phyloP scores from a whole-genome alignment of 2,329 filamentous ascomycete genomes.

The Ascomycota sp. region DNA sequence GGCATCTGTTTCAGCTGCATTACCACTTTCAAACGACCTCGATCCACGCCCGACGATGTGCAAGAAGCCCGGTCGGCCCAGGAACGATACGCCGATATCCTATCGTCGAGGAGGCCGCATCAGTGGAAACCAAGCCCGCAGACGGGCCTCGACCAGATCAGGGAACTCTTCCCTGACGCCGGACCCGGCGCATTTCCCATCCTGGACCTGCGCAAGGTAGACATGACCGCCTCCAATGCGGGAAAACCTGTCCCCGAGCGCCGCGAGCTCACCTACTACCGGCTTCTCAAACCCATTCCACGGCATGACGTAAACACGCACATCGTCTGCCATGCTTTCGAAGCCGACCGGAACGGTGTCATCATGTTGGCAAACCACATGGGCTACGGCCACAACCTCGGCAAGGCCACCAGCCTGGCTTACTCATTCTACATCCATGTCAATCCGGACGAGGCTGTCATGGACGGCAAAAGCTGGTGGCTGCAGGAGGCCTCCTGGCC shows the following conservation, averaged over 20 bases:
- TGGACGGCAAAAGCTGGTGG: conserved; percentile 28
- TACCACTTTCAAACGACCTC: conserved; percentile 26
- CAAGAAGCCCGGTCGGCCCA: conserved; percentile 19
- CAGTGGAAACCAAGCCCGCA: conserved; percentile 24
- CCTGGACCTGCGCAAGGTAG: conserved; percentile 31
- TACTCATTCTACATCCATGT: conserved; percentile 31
- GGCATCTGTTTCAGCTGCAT: conserved; percentile 27
- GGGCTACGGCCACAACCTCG: conserved; percentile 20
- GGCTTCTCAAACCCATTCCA: conserved; percentile 21
- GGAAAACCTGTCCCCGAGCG: conserved; percentile 19
- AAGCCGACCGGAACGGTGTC: conserved; percentile 30
- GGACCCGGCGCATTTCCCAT: conserved; percentile 23
- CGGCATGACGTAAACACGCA: conserved; percentile 20
- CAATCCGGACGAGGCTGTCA: conserved; percentile 23
- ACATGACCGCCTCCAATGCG: conserved; percentile 23
- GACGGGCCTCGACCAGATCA: conserved; percentile 20
- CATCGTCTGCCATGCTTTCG: conserved; percentile 25
- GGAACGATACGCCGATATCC: conserved; percentile 18
- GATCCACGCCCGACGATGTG: conserved; percentile 12
- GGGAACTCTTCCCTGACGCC: conserved; percentile 13
- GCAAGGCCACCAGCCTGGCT: conserved; percentile 22
- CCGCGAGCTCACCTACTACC: conserved; percentile 27
- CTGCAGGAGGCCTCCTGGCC: conserved; percentile 29
- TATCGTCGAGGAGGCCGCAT: conserved; percentile 13
- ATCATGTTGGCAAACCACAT: conserved; percentile 27